These are phyloP conservation scores for Cadophora luteo-olivacea DNA, from an alignment of 2,329 filamentous ascomycete species.

Conservation along the genomic window DNA sequence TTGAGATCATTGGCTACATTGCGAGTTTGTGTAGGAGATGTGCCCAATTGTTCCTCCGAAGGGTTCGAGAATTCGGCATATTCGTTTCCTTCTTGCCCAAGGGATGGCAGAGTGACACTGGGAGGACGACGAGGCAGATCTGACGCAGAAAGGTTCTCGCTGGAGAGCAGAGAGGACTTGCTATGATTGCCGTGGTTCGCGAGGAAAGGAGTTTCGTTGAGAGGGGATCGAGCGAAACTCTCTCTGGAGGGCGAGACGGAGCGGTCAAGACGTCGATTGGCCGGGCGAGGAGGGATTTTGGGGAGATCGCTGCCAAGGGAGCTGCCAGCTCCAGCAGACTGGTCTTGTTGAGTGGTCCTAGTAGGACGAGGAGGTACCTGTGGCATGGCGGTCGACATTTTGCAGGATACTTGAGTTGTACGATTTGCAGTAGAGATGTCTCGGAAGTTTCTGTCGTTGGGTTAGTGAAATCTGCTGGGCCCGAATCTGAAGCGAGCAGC, in stretches of 20 bases:
- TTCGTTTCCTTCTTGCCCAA: conserved; percentile 90
- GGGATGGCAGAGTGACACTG: conserved; percentile 80
- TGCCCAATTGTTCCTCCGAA: conserved; percentile 50
- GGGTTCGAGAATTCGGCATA: conserved; percentile 69
- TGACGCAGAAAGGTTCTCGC: conserved; percentile 46
- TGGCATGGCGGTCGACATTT: conserved; percentile 52
- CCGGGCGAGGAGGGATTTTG: conserved; percentile 79
- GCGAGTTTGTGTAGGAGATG: conserved; percentile 74
- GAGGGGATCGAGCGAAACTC: conserved; percentile 82
- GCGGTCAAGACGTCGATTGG: conserved; percentile 69
- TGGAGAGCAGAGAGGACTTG: conserved; percentile 47
- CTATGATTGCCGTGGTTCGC: conserved; percentile 44
- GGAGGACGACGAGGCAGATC: conserved; percentile 65
- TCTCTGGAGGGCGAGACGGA: conserved; percentile 79
- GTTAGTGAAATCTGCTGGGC: conserved; percentile 20
- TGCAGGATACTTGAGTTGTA: conserved; percentile 21
- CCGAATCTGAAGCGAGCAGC: conserved; percentile 7
- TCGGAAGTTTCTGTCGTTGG: conserved; percentile 17
- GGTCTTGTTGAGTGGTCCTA: conserved; percentile 52
- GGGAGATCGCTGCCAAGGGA: conserved; percentile 58
- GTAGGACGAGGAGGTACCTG: conserved; percentile 68
- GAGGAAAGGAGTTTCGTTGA: conserved; percentile 72
- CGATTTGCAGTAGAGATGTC: conserved; percentile 14
- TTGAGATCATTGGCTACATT: conserved; percentile 82
- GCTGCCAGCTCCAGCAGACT: conserved; percentile 46